Base-by-base conservation (phyloP, 2,329 filamentous ascomycete genomes). In the Metarhizium guizhouense region DNA sequence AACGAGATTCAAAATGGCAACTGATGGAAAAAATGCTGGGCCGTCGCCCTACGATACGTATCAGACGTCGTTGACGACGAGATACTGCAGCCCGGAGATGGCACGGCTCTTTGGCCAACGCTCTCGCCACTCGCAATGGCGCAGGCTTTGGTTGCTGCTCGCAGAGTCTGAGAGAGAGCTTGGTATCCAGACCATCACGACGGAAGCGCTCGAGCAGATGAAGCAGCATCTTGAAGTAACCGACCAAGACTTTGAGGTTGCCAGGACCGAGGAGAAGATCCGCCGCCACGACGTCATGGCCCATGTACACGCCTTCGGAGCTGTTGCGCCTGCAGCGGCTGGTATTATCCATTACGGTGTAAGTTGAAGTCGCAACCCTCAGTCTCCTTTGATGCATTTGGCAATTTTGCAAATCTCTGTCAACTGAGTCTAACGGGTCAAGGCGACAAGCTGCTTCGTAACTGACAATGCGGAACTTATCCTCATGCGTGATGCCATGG, bases 111-210 rank as follows among this genome's bases (percentile, higher is more conserved):
- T 96, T 77, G 86, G 85, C 63, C 83, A 86, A 57, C 83, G 90
- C 47, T 86, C 83, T 54, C 81, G 90, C 34, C 84, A 85, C 70
- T 85, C 83, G 47, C 90, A 84, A 55, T 95, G 90, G 90, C 84
- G 91, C 60, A 80, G 88, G 68, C 82, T 96, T 18, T 96, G 92
- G 92, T 76, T 93, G 48, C 85, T 80, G 73, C 86, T 96, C 11
- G 91, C 91, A 29, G 86, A 95, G 76, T 78, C 81, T 10, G 87
- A 96, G 76, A 85, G 85, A 69, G 87, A 92, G 70, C 80, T 95
- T 2, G 90, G 90, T 3, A 81, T 95, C 50, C 75, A 81, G 8
- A 68, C 73, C 48, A 92, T 96, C 67, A 84, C 82, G 14, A 70
- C 80, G 20, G 83, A 93, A 64, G 91, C 91, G 8, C 76, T 96